A percentile compares a stretch with the other conserved stretches of the same genome.
Evolutionary conservation across 371 early-diverging fungal species (phyloP).

Genomic region (Rhizopus stolonifer): DNA sequence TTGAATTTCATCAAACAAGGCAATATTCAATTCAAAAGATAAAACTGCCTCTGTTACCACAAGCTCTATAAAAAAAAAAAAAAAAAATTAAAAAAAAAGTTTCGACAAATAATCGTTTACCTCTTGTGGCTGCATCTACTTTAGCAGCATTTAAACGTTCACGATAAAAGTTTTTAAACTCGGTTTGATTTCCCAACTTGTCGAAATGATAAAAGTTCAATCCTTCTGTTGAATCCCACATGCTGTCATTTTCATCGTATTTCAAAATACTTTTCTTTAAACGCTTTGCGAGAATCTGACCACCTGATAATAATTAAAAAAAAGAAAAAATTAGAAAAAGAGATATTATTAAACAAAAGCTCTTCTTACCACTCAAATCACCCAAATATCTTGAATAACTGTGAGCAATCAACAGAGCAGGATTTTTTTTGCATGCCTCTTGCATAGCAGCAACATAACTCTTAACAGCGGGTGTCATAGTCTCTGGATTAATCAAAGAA

Average conservation of each 20-base stretch:
- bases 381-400: conserved; percentile 65
- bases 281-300: conserved; percentile 58
- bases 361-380: conserved; percentile 58
- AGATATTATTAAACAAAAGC: conserved; percentile 23
- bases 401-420: conserved; percentile 59
- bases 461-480: conserved; percentile 57
- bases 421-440: conserved; percentile 44
- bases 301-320: conserved; percentile 31
- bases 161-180: conserved; percentile 60
- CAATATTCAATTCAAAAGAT: conserved; percentile 50
- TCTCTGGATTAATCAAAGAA: conserved; percentile 31
- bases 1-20: conserved; percentile 49
- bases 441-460: conserved; percentile 51
- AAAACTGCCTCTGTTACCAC: conserved; percentile 43
- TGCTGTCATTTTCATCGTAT: conserved; percentile 31
- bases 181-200: conserved; percentile 51
- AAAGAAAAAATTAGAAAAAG: not conserved
- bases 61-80: conserved; percentile 17
- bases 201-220: conserved; percentile 53
- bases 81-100: not conserved
- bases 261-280: conserved; percentile 40
- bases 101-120: conserved; percentile 24
- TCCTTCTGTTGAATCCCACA: conserved; percentile 48
- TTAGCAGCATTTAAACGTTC: conserved; percentile 50
- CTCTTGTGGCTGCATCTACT: conserved; percentile 30